Evolutionary conservation across 306 rosid genomes (phyloP), one percentile per base, ranked within the genome.

Genomic region (Inga oerstediana): DNA sequence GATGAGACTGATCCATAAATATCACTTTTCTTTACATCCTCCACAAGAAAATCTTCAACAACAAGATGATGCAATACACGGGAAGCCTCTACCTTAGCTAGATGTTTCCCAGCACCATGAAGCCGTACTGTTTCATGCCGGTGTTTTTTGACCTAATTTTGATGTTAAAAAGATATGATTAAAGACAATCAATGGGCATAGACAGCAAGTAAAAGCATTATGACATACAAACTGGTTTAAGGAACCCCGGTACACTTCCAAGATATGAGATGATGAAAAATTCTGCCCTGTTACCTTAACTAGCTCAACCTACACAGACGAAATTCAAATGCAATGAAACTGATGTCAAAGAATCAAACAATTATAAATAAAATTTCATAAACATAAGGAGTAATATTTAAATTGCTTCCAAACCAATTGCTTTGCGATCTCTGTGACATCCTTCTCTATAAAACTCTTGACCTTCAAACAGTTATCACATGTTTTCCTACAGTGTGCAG

Each of bases 11-110:
- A 96, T 76, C 98, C 97, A 86, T 96, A 96, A 85, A 87, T 10
- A 86, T 96, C 99, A 77, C 94, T 94, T 90, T 96, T 96, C 92
- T 90, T 96, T 70, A 91, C 98, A 86, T 94, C 97, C 90, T 96
- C 99, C 79, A 76, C 84, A 78, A 94, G 90, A 85, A 92, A 86
- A 81, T 90, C 91, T 86, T 90, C 95, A 32, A 82, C 84, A 74
- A 96, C 99, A 88, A 96, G 97, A 90, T 91, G 90, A 73, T 89
- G 98, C 88, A 96, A 85, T 71, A 96, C 82, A 59, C 99, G 96
- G 64, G 97, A 92, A 87, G 98, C 99, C 89, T 96, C 99, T 67
- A 97, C 92, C 88, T 94, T 96, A 37, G 90, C 84, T 51, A 96
- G 89, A 80, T 86, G 93, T 87, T 96, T 96, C 83, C 99, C 99